Evolutionary conservation across 1,139 yeast genomes (phyloP).

Genomic region (Hyphopichia pseudoburtonii): DNA sequence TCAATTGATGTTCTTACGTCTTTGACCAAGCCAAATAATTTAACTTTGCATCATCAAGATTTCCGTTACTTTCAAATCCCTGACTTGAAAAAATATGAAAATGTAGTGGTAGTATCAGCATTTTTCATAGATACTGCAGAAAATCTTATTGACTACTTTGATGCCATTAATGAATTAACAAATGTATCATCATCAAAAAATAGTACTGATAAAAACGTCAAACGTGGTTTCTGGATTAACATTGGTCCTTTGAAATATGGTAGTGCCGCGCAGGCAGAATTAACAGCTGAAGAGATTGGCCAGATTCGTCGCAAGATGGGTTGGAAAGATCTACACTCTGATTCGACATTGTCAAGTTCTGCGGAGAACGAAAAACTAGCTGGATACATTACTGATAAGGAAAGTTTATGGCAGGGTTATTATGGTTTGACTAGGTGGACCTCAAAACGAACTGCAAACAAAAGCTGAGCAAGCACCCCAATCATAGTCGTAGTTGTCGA

Average conservation of each 20-base stretch:
- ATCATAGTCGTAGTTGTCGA: too few species aligned
- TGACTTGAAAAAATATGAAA: constrained; percentile 29
- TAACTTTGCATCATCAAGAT: constrained; percentile 60
- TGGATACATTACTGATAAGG: constrained; percentile 60
- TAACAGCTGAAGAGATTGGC: constrained; percentile 63
- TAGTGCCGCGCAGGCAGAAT: constrained; percentile 76
- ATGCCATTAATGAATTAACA: constrained; percentile 52
- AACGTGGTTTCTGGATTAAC: constrained; percentile 71
- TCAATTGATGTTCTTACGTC: constrained; percentile 35
- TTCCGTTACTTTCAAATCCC: constrained; percentile 52
- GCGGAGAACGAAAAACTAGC: constrained; percentile 17
- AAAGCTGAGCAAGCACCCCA: too few species aligned
- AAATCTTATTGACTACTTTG: constrained; percentile 69
- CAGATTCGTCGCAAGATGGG: constrained; percentile 54
- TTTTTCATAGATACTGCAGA: constrained; percentile 89
- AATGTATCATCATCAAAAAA: constrained; percentile 29
- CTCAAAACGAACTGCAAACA: constrained; percentile 24
- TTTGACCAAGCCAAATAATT: constrained; percentile 41
- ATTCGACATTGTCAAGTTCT: constrained; percentile 31
- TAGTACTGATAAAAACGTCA: too few species aligned
- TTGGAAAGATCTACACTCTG: constrained; percentile 56
- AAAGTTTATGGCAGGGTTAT: constrained; percentile 75
- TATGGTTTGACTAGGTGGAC: constrained; percentile 63
- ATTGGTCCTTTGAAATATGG: constrained; percentile 89
- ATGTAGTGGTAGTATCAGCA: constrained; percentile 63